Percentiles rank a stretch among this genome's conserved stretches.
phyloP scores from a whole-genome alignment of 2,329 filamentous ascomycete genomes.

The Huntiella bhutanensis region DNA sequence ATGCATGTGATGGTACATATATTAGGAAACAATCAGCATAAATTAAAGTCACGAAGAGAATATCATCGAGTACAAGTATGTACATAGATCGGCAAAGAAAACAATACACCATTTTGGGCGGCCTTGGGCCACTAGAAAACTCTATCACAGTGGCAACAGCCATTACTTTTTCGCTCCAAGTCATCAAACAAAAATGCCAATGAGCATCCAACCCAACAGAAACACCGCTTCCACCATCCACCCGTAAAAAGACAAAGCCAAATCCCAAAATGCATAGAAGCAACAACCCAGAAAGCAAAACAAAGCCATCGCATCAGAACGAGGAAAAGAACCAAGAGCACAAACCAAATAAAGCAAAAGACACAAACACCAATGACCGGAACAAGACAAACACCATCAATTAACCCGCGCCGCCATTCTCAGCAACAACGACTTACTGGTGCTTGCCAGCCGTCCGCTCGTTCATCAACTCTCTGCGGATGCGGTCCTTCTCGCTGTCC shows the following conservation, averaged over 20 bases:
- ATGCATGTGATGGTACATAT: neutral
- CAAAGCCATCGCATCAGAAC: neutral
- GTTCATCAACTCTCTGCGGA: constrained; percentile 47
- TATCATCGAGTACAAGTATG: neutral
- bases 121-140: neutral
- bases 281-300: neutral
- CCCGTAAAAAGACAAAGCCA: neutral
- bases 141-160: neutral
- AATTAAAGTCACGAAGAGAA: neutral
- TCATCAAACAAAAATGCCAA: neutral
- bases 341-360: neutral
- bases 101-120: neutral
- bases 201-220: neutral
- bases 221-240: no score
- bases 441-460: constrained; percentile 38
- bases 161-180: neutral
- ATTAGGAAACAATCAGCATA: neutral
- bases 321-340: neutral
- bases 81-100: neutral
- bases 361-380: neutral
- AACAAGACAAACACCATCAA: no score
- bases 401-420: neutral
- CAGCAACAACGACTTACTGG: constrained; percentile 13
- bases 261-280: neutral
- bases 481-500: constrained; percentile 53